Evolutionary conservation across 441 rosid genomes (phyloP), one percentile per base, ranked within the genome.

Genomic region (Raphanus hybrid): DNA sequence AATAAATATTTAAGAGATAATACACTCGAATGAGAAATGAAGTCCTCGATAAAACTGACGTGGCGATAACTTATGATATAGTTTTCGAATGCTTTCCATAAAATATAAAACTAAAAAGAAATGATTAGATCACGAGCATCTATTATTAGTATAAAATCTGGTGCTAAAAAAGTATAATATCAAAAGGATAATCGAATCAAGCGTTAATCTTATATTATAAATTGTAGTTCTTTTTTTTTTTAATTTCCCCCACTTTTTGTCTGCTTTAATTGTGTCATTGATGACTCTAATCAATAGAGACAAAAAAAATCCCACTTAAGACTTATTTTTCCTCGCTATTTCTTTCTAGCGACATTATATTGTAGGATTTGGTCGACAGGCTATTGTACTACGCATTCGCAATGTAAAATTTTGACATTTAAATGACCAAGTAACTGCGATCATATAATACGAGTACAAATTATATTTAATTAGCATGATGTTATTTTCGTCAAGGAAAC

Each of bases 1-100:
- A 29, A 62, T 3, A 54, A 20, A 26, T 67, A 73, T 61, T 63
- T 29, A 41, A 74, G 26, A 41, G 39, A 78, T 67, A 66, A 29
- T 39, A 61, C 71, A 78, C 67, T 26, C 18, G 9, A 32, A 66
- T 18, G 37, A 58, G 54, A 57, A 35, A 60, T 78, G 77, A 78
- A 64, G 81, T 78, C 26, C 74, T 61, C 74, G 59, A 62, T 77
- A 61, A 39, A 73, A 73, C 77, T 73, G 74, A 67, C 74, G 70
- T 73, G 66, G 78, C 78, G 81, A 78, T 73, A 78, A 78, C 69
- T 52, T 67, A 62, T 61, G 35, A 78, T 67, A 78, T 48, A 45
- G 11, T 61, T 16, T 43, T 15, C 67, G 54, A 11, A 63, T 32
- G 35, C 23, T 71, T 60, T 72, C 14, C 15, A 45, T 10, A 23